Evolutionary conservation across 306 rosid genomes (phyloP), one percentile per base, ranked within the genome.

Genomic region (Malus orientalis): DNA sequence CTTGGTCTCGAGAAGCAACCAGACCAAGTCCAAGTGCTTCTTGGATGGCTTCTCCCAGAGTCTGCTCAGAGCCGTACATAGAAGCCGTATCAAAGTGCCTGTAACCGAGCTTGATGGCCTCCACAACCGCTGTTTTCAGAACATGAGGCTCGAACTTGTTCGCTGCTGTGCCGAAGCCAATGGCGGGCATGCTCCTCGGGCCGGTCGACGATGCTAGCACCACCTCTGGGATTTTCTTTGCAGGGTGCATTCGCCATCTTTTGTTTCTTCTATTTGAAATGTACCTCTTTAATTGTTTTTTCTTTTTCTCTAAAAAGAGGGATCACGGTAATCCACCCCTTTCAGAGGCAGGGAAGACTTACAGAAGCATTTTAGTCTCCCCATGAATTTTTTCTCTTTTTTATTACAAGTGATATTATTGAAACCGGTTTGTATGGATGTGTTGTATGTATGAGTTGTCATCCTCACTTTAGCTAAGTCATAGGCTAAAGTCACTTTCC

Each of bases 101-200:
- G 70, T 79, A 79, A 25, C 75, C 83, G 10, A 79, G 44, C 23
- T 47, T 67, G 62, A 67, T 74, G 25, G 79, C 83, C 49, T 79
- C 70, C 4, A 69, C 27, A 16, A 67, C 75, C 1, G 83, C 74
- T 0, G 40, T 29, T 47, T 73, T 73, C 62, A 67, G 11, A 20
- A 44, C 57, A 0, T n/a, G n/a, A 4, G 61, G 51, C n/a, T 75
- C 55, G 20, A 38, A 38, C 42, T 8, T 25, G 9, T 47, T 2
- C 3, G 60, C 2, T n/a, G 70, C 51, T 10, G 75, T 67, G 60
- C 54, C 53, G 10, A 55, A 54, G 57, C 45, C 15, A 32, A 76
- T 11, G 1, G 40, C 47, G 18, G 68, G 74, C 57, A 67, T 76
- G 20, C 27, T 27, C 2, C 27, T 27, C 27, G 27, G 27, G 27